Conservation (phyloP, 2,329 filamentous ascomycete genomes). For the Sordariomycetes sp. region DNA sequence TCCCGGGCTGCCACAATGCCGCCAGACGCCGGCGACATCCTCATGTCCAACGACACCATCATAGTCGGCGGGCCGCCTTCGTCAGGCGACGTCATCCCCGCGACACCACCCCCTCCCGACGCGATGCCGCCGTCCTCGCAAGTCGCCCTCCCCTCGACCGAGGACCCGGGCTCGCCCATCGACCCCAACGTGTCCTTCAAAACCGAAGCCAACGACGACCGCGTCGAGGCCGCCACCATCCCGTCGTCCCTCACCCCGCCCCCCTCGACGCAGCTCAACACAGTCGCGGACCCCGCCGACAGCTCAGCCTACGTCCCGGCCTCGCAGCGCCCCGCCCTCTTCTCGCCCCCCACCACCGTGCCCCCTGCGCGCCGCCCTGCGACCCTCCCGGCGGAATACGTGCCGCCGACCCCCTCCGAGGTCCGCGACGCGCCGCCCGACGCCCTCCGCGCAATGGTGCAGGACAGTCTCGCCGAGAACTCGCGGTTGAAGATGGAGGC, state of each 20-base stretch:
- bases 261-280: slow-evolving; percentile 7
- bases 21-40: not conserved
- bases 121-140: slow-evolving; percentile 24
- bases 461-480: slow-evolving; percentile 40
- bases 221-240: slow-evolving; percentile 44
- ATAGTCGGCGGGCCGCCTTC: not conserved
- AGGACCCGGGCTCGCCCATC: slow-evolving; percentile 37
- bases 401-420: slow-evolving; percentile 31
- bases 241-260: slow-evolving; percentile 16
- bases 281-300: not conserved
- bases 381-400: slow-evolving; percentile 23
- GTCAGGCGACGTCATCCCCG: slow-evolving; percentile 2
- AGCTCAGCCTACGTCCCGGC: not conserved
- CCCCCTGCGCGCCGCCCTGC: not conserved
- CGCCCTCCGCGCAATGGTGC: slow-evolving; percentile 43
- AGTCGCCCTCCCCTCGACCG: slow-evolving; percentile 43
- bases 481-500: slow-evolving; percentile 62
- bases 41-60: not conserved
- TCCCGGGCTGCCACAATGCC: not conserved
- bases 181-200: slow-evolving; percentile 34
- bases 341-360: slow-evolving; percentile 32
- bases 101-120: not conserved
- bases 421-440: slow-evolving; percentile 39
- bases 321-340: slow-evolving; percentile 32
- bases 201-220: slow-evolving; percentile 38